phyloP scores from a whole-genome alignment of 2,329 filamentous ascomycete genomes.

The Epichloe scottii region DNA sequence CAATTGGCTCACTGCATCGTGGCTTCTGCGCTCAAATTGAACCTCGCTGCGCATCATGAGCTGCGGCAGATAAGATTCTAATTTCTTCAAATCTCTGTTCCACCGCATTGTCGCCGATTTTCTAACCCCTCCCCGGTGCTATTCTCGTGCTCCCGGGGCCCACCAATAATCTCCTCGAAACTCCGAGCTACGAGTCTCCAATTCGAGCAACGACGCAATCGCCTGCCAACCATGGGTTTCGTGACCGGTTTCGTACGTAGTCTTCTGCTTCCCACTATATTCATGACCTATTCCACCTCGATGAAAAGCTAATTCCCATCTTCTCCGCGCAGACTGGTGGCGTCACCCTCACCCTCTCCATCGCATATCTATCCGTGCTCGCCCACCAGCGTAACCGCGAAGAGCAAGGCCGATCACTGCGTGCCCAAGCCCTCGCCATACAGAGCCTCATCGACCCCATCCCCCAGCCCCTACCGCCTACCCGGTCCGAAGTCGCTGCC shows the following conservation, averaged over 20 bases:
- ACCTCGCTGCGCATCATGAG: slow-evolving; percentile 21
- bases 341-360: slow-evolving; percentile 59
- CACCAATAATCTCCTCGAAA: slow-evolving; percentile 18
- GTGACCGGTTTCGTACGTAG: slow-evolving; percentile 54
- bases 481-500: slow-evolving; percentile 36
- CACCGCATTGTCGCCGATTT: background rate
- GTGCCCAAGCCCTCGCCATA: slow-evolving; percentile 42
- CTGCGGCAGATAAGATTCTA: slow-evolving; percentile 12
- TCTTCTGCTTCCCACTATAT: background rate
- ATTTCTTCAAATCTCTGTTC: background rate
- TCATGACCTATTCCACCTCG: background rate
- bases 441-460: slow-evolving; percentile 38
- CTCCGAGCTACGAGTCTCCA: background rate
- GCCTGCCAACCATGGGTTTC: slow-evolving; percentile 49
- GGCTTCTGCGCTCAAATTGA: slow-evolving; percentile 7
- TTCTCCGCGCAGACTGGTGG: slow-evolving; percentile 50
- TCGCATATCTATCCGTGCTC: slow-evolving; percentile 60
- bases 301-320: background rate
- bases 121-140: background rate
- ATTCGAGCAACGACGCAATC: background rate
- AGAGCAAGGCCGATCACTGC: slow-evolving; percentile 42
- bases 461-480: slow-evolving; percentile 33
- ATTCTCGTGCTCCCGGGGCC: background rate
- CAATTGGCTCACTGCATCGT: slow-evolving; percentile 7
- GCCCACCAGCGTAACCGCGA: slow-evolving; percentile 58